These are phyloP conservation scores for Cryptococcus hybrid DNA, from an alignment of 1,284 basidiomycete species.

Conservation along the genomic window DNA sequence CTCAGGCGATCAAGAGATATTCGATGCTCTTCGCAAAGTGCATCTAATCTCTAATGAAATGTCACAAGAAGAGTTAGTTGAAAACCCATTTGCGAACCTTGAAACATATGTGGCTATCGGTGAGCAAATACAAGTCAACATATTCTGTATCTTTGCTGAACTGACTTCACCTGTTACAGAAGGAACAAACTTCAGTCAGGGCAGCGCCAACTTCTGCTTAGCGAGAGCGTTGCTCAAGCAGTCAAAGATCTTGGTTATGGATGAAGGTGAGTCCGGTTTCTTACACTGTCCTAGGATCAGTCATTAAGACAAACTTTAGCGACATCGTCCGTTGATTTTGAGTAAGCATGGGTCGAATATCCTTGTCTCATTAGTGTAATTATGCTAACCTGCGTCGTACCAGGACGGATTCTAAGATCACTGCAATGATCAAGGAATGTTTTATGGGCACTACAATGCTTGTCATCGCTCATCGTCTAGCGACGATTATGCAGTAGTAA, in stretches of 20 bases:
- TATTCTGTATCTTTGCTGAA: neutral
- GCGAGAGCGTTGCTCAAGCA: slow-evolving; percentile 69
- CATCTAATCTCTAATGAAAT: slow-evolving; percentile 48
- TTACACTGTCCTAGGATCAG: neutral
- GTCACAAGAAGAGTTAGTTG: slow-evolving; percentile 52
- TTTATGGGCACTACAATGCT: slow-evolving; percentile 64
- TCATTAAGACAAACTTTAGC: slow-evolving; percentile 51
- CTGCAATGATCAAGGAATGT: slow-evolving; percentile 68
- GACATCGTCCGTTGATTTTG: slow-evolving; percentile 78
- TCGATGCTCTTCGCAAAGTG: slow-evolving; percentile 59
- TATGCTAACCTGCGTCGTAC: neutral
- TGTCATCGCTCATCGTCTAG: slow-evolving; percentile 72
- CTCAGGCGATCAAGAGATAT: slow-evolving; percentile 56
- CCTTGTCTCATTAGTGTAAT: neutral
- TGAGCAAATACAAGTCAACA: slow-evolving; percentile 6
- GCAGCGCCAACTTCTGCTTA: slow-evolving; percentile 73
- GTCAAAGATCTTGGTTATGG: slow-evolving; percentile 67
- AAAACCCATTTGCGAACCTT: slow-evolving; percentile 58
- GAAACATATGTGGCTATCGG: slow-evolving; percentile 43
- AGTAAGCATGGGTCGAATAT: slow-evolving; percentile 40
- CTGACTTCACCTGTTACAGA: slow-evolving; percentile 20
- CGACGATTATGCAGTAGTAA: slow-evolving; percentile 51
- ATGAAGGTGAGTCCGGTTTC: slow-evolving; percentile 45
- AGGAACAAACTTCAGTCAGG: slow-evolving; percentile 70
- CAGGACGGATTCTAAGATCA: slow-evolving; percentile 69